These are phyloP conservation scores for Lactarius pseudohatsudake DNA, from an alignment of 768 basidiomycete genomes.

Conservation along the genomic window DNA sequence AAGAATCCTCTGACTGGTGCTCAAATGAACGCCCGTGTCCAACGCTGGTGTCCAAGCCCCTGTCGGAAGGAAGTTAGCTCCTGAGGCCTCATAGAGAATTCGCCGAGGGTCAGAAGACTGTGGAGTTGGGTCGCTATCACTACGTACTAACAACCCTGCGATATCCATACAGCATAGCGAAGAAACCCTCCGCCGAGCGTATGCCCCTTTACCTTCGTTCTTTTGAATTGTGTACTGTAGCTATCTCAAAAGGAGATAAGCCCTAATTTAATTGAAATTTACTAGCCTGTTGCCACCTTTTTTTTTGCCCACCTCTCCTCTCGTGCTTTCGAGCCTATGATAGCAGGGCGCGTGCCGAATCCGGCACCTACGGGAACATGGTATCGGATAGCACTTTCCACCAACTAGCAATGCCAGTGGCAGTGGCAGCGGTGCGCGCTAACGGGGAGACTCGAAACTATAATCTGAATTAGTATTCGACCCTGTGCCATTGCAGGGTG, in stretches of 20 bases:
- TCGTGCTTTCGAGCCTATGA: neutral
- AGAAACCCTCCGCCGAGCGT: neutral
- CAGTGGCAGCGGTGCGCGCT: neutral
- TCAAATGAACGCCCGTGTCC: neutral
- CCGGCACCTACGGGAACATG: no score
- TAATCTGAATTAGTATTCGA: neutral
- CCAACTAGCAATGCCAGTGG: neutral
- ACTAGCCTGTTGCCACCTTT: constrained; percentile 14
- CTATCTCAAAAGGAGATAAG: constrained; percentile 13
- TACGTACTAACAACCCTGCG: neutral
- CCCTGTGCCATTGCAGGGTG: constrained; percentile 3
- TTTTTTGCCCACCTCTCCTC: neutral
- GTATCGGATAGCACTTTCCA: neutral
- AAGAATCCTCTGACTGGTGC: neutral
- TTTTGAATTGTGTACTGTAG: neutral
- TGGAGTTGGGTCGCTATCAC: neutral
- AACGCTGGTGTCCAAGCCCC: neutral
- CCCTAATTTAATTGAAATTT: neutral
- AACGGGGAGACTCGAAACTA: neutral
- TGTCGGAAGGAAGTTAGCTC: neutral
- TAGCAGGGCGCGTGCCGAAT: neutral
- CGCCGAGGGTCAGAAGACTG: neutral
- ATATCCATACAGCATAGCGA: neutral
- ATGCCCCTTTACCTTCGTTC: neutral
- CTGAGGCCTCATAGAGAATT: neutral